Evolutionary conservation across 371 early-diverging fungal species (phyloP).

Genomic region (Mortierella sp.): DNA sequence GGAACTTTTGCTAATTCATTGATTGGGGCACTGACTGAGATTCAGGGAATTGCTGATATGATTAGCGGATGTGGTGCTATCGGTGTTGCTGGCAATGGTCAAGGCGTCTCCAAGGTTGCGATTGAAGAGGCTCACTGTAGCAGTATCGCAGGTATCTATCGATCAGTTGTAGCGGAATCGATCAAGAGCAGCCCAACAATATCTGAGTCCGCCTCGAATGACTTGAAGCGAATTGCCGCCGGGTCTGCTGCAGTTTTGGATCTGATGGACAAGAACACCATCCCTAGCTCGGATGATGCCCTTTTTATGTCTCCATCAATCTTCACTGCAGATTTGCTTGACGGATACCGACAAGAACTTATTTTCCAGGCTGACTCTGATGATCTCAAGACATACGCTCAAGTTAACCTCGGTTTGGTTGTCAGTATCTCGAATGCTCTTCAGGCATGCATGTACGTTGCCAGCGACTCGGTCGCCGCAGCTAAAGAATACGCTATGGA

Average conservation of each 20-base stretch:
- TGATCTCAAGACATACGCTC: constrained; percentile 8
- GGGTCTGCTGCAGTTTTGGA: constrained; percentile 18
- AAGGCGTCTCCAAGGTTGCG: not conserved
- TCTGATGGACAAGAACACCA: constrained; percentile 23
- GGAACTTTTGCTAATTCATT: not conserved
- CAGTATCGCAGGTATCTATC: constrained; percentile 26
- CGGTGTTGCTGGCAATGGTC: too few species aligned
- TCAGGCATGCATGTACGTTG: constrained; percentile 25
- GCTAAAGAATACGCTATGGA: constrained; percentile 14
- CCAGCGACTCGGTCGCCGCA: constrained; percentile 14
- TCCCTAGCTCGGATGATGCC: constrained; percentile 20
- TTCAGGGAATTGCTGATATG: not conserved
- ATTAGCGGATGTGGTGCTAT: not conserved
- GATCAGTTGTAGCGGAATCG: constrained; percentile 7
- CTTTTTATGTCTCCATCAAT: constrained; percentile 18
- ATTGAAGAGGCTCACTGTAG: not conserved
- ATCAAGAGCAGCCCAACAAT: constrained; percentile 10
- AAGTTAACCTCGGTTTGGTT: constrained; percentile 7
- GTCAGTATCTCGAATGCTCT: constrained; percentile 27
- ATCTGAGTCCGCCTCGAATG: constrained; percentile 10
- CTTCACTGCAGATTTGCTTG: constrained; percentile 17
- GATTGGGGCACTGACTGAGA: not conserved
- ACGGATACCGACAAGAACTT: constrained; percentile 25
- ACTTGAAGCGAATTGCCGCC: constrained; percentile 12
- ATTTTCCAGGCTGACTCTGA: constrained; percentile 5